Conservation (phyloP, 2,329 filamentous ascomycete genomes). For the Didymellaceae sp. region DNA sequence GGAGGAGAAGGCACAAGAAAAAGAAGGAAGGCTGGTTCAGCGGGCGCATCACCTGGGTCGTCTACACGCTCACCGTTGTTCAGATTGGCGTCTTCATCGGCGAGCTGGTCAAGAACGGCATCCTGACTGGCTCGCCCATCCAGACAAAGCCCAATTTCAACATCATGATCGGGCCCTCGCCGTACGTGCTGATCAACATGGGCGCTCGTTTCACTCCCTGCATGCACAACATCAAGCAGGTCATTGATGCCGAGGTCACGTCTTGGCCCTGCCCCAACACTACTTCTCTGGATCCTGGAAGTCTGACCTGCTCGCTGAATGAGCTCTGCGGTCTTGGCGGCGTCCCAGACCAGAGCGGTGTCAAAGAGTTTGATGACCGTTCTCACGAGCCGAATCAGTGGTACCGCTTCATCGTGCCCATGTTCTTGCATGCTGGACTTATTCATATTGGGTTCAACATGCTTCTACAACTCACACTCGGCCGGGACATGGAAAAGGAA, state of each 20-base stretch:
- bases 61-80: slow-evolving; percentile 77
- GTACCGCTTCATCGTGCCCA: slow-evolving; percentile 94
- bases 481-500: slow-evolving; percentile 87
- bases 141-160: slow-evolving; percentile 87
- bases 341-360: slow-evolving; percentile 68
- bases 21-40: slow-evolving; percentile 62
- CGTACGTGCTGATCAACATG: slow-evolving; percentile 94
- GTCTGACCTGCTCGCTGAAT: slow-evolving; percentile 71
- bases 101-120: slow-evolving; percentile 81
- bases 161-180: slow-evolving; percentile 94
- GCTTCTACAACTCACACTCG: slow-evolving; percentile 86
- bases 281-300: slow-evolving; percentile 65
- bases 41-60: slow-evolving; percentile 75
- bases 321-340: slow-evolving; percentile 84
- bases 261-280: slow-evolving; percentile 81
- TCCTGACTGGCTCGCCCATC: slow-evolving; percentile 79
- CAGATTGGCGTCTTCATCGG: slow-evolving; percentile 88
- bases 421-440: slow-evolving; percentile 92
- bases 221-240: slow-evolving; percentile 81
- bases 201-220: slow-evolving; percentile 90
- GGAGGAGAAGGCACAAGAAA: slow-evolving; percentile 33
- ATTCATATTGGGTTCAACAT: slow-evolving; percentile 97
- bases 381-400: slow-evolving; percentile 84
- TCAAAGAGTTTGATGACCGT: slow-evolving; percentile 59
- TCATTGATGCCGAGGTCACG: slow-evolving; percentile 62